Conservation (phyloP, 1,139 yeast species). For the Trichomonascaceae sp. region DNA sequence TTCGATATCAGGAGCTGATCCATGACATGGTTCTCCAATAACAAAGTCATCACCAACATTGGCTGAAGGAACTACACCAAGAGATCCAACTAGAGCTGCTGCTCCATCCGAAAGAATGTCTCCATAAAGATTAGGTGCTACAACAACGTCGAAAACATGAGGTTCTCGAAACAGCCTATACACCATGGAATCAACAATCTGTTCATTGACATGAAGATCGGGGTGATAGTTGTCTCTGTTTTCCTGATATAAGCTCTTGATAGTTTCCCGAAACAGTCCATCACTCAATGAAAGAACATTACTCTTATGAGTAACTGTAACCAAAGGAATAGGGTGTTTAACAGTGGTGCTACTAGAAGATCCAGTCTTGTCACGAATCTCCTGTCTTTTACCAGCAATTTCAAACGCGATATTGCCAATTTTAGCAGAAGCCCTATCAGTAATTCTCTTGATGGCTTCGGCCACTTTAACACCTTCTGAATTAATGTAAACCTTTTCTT, state of each 20-base stretch:
- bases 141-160: slow-evolving; percentile 92
- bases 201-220: slow-evolving; percentile 61
- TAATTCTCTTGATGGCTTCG: slow-evolving; percentile 94
- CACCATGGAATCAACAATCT: slow-evolving; percentile 98
- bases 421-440: slow-evolving; percentile 77
- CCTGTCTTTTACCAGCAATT: slow-evolving; percentile 86
- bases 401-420: slow-evolving; percentile 90
- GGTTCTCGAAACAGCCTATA: slow-evolving; percentile 98
- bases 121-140: slow-evolving; percentile 97
- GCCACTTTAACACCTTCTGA: slow-evolving; percentile 81
- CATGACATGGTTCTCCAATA: slow-evolving; percentile 99
- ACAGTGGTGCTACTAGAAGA: slow-evolving; percentile 27
- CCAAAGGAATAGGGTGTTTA: slow-evolving; percentile 48
- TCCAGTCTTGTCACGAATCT: slow-evolving; percentile 56
- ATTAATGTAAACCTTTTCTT: slow-evolving; percentile 67
- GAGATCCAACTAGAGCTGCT: slow-evolving; percentile 96
- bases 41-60: slow-evolving; percentile 95
- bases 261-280: slow-evolving; percentile 92
- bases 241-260: slow-evolving; percentile 68
- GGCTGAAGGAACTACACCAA: slow-evolving; percentile 97
- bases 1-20: slow-evolving; percentile 97
- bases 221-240: slow-evolving; percentile 47
- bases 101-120: slow-evolving; percentile 98
- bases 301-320: slow-evolving; percentile 94
- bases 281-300: slow-evolving; percentile 89